Conservation (phyloP, 768 basidiomycete species). For the Boletus pseudopeckii region DNA sequence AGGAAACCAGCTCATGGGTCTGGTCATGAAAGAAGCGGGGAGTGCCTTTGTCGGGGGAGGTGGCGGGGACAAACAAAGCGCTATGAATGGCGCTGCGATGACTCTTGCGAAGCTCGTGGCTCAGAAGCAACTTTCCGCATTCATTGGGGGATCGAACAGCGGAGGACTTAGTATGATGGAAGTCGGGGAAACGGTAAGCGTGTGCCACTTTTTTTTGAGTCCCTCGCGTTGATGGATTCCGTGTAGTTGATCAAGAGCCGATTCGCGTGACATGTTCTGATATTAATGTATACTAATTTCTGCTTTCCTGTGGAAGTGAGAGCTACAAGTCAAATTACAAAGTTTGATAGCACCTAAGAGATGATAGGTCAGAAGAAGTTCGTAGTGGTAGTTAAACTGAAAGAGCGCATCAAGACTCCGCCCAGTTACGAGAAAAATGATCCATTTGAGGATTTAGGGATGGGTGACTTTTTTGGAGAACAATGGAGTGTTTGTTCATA, state of each 20-base stretch:
- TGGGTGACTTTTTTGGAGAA: too few relatives aligned
- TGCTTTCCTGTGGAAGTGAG: neutral
- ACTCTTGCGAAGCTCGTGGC: constrained; percentile 82
- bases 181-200: constrained; percentile 44
- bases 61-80: constrained; percentile 71
- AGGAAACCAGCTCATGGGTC: constrained; percentile 67
- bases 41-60: constrained; percentile 68
- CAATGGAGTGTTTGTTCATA: too few relatives aligned
- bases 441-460: too few relatives aligned
- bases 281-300: neutral
- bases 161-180: constrained; percentile 64
- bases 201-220: neutral
- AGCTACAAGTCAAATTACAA: neutral
- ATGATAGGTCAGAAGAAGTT: too few relatives aligned
- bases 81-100: constrained; percentile 80
- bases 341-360: too few relatives aligned
- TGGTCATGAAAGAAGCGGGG: constrained; percentile 81
- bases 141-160: constrained; percentile 60
- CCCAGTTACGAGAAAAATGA: too few relatives aligned
- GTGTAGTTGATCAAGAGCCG: constrained; percentile 15
- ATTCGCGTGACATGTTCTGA: constrained; percentile 5
- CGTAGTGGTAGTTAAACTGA: too few relatives aligned
- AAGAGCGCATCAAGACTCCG: too few relatives aligned
- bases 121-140: constrained; percentile 46
- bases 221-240: neutral